Conservation (phyloP, 441 rosid genomes). For the Flueggea neowawraea region DNA sequence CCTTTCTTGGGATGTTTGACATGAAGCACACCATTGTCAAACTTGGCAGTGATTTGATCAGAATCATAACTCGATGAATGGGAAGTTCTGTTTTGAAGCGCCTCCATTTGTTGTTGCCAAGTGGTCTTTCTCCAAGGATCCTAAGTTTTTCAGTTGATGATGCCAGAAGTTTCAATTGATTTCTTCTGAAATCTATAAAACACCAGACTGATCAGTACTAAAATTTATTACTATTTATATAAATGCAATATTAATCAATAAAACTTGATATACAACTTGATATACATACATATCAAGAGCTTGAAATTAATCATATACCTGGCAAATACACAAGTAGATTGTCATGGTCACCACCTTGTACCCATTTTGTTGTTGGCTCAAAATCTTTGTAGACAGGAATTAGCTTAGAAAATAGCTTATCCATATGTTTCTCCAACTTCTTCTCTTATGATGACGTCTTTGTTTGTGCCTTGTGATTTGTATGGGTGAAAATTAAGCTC, state of each 20-base stretch:
- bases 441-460: too few relatives aligned
- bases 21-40: slow-evolving; percentile 37
- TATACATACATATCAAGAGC: too few relatives aligned
- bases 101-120: slow-evolving; percentile 38
- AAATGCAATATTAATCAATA: too few relatives aligned
- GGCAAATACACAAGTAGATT: slow-evolving; percentile 45
- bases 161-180: slow-evolving; percentile 53
- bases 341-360: slow-evolving; percentile 31
- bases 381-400: slow-evolving; percentile 14
- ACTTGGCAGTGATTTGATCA: slow-evolving; percentile 40
- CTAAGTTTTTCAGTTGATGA: slow-evolving; percentile 34
- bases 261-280: too few relatives aligned
- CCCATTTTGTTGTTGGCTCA: slow-evolving; percentile 42
- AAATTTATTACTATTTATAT: too few relatives aligned
- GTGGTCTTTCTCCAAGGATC: slow-evolving; percentile 52
- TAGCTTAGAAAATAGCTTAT: background rate
- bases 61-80: slow-evolving; percentile 34
- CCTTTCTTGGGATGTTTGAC: slow-evolving; percentile 37
- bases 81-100: slow-evolving; percentile 43
- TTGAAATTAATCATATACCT: slow-evolving; percentile 25
- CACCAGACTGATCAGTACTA: too few relatives aligned
- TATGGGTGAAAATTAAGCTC: too few relatives aligned
- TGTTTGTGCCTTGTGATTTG: too few relatives aligned
- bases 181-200: slow-evolving; percentile 45
- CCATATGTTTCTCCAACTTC: too few relatives aligned